Evolutionary conservation across 2,329 filamentous ascomycete genomes (phyloP).

Genomic region (Fulvia fulva): DNA sequence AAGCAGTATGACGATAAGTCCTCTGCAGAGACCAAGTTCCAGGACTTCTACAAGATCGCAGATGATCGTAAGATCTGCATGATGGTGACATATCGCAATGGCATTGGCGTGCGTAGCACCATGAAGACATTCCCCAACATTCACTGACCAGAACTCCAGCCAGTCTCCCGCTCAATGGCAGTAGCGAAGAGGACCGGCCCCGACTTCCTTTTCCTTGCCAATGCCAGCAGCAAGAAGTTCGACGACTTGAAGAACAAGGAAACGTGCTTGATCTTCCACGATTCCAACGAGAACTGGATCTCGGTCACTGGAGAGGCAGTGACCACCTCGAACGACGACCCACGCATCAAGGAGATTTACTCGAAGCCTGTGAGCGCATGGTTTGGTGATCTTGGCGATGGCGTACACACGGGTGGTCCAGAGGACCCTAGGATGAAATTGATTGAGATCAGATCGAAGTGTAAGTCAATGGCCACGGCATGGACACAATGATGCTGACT

Average conservation of each 20-base stretch:
- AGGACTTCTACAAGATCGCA: conserved; percentile 46
- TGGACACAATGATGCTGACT: conserved; percentile 10
- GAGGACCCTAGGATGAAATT: conserved; percentile 48
- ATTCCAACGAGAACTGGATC: conserved; percentile 47
- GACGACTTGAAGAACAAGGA: conserved; percentile 43
- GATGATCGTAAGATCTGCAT: conserved; percentile 46
- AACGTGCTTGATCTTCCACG: conserved; percentile 45
- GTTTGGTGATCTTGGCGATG: conserved; percentile 51
- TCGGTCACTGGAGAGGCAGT: conserved; percentile 43
- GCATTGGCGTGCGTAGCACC: conserved; percentile 33
- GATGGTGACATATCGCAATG: conserved; percentile 40
- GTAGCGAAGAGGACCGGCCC: conserved; percentile 54
- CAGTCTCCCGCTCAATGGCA: conserved; percentile 47
- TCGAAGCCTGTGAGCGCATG: conserved; percentile 40
- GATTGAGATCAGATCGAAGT: conserved; percentile 37
- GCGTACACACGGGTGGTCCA: conserved; percentile 43
- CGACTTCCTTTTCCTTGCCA: conserved; percentile 50
- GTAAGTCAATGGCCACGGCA: conserved; percentile 17
- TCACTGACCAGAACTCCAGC: conserved; percentile 18
- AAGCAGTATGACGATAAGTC: conserved; percentile 48
- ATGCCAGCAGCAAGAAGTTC: conserved; percentile 47
- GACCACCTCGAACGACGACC: conserved; percentile 42
- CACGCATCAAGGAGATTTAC: conserved; percentile 48
- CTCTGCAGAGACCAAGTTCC: conserved; percentile 43
- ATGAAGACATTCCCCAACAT: neutral